These are phyloP conservation scores for Fusarium staphyleae DNA, from an alignment of 2,329 filamentous ascomycete genomes.

Conservation along the genomic window DNA sequence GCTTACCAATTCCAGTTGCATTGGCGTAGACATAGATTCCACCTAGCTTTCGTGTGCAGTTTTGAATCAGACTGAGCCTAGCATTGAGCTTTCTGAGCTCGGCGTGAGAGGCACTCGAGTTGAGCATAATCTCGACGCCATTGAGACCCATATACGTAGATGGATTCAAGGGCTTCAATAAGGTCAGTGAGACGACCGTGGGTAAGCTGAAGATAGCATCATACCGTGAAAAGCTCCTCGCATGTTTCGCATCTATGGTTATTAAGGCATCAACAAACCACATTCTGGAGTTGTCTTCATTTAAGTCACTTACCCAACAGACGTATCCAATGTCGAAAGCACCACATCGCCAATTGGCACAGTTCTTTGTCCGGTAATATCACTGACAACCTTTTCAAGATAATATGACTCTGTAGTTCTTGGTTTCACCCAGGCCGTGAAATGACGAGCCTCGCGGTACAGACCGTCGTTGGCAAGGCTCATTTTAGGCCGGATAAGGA, in stretches of 20 bases:
- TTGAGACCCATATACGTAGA: constrained; percentile 42
- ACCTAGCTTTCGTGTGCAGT: constrained; percentile 68
- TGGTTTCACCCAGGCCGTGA: constrained; percentile 1
- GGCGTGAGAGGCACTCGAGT: constrained; percentile 73
- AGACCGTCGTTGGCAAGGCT: constrained; percentile 72
- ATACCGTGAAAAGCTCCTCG: constrained; percentile 47
- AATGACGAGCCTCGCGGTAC: background rate
- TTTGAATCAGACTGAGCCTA: constrained; percentile 68
- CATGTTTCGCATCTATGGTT: constrained; percentile 46
- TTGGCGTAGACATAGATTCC: constrained; percentile 59
- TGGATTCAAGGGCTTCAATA: constrained; percentile 4
- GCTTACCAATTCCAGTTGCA: constrained; percentile 15
- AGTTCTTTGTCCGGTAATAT: constrained; percentile 44
- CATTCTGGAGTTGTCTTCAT: background rate
- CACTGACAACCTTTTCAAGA: constrained; percentile 41
- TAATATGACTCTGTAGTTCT: constrained; percentile 29
- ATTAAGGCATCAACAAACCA: background rate
- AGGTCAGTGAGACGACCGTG: background rate
- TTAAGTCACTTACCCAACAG: background rate
- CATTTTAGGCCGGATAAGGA: constrained; percentile 76
- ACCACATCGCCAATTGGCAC: constrained; percentile 49
- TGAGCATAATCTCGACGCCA: constrained; percentile 75
- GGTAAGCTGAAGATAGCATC: constrained; percentile 31
- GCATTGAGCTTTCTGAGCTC: constrained; percentile 66
- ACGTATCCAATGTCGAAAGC: background rate